These are phyloP conservation scores for Leucocoprinus sp. DNA, from an alignment of 768 basidiomycete genomes.

Conservation along the genomic window DNA sequence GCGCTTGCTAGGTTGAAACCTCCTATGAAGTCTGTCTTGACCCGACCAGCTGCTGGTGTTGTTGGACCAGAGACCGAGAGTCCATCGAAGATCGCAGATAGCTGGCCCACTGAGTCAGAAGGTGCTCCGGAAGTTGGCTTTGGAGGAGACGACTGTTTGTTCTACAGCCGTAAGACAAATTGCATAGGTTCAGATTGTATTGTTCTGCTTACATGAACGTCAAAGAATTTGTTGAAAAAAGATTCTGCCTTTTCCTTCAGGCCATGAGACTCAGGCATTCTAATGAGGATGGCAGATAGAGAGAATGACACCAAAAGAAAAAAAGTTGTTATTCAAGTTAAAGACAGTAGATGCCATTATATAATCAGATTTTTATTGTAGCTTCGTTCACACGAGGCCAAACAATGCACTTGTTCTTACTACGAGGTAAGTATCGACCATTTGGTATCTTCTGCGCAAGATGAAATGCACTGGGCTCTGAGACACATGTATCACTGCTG, in stretches of 20 bases:
- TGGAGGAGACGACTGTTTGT: constrained; percentile 12
- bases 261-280: constrained; percentile 2
- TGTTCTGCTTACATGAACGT: constrained; percentile 1
- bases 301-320: not conserved
- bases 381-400: constrained; percentile 1
- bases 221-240: constrained; percentile 16
- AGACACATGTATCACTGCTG: constrained; percentile 31
- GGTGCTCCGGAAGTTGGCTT: constrained; percentile 15
- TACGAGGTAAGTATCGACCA: constrained; percentile 10
- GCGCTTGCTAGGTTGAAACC: constrained; percentile 33
- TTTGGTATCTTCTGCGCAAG: constrained; percentile 15
- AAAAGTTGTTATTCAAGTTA: not conserved
- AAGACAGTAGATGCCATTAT: not conserved
- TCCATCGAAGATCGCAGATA: constrained; percentile 20
- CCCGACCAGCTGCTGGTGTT: constrained; percentile 6
- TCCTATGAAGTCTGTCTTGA: constrained; percentile 33
- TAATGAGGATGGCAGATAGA: not conserved
- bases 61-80: constrained; percentile 18
- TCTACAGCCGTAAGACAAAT: constrained; percentile 1
- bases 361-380: not conserved
- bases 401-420: not conserved
- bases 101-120: constrained; percentile 4
- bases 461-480: constrained; percentile 63
- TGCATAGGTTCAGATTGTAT: constrained; percentile 1
- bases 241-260: constrained; percentile 11